These are phyloP conservation scores for Fusarium chuoi DNA, from an alignment of 2,329 filamentous ascomycete genomes.

Conservation along the genomic window DNA sequence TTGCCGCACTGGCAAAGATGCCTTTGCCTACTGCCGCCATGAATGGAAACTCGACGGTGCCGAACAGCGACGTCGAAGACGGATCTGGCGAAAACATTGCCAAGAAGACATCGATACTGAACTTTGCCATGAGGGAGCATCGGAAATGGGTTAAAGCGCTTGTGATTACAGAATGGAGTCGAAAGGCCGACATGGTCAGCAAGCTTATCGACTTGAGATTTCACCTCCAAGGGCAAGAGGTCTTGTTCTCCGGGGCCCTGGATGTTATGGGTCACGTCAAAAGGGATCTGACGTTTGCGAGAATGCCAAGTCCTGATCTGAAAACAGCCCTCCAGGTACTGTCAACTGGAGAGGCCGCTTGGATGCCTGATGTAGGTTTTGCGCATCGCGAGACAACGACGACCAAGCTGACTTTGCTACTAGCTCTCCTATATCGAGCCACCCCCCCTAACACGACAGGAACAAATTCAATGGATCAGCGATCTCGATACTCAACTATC, in stretches of 20 bases:
- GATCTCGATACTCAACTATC: slow-evolving; percentile 87
- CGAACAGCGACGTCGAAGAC: slow-evolving; percentile 59
- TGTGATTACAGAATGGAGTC: slow-evolving; percentile 90
- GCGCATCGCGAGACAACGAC: background rate
- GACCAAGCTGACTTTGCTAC: slow-evolving; percentile 48
- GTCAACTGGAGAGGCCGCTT: slow-evolving; percentile 78
- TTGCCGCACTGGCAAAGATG: slow-evolving; percentile 76
- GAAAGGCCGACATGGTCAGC: slow-evolving; percentile 80
- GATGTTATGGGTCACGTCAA: slow-evolving; percentile 77
- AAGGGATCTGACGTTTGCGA: slow-evolving; percentile 74
- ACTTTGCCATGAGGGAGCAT: slow-evolving; percentile 82
- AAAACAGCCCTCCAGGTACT: slow-evolving; percentile 88
- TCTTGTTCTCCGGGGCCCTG: slow-evolving; percentile 69
- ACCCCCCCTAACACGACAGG: slow-evolving; percentile 74
- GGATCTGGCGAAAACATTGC: slow-evolving; percentile 71
- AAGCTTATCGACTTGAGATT: slow-evolving; percentile 88
- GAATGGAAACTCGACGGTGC: slow-evolving; percentile 60
- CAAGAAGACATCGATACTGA: slow-evolving; percentile 80
- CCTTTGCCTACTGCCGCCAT: slow-evolving; percentile 62
- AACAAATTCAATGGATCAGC: slow-evolving; percentile 78
- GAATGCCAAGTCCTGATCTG: slow-evolving; percentile 89
- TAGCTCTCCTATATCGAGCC: slow-evolving; percentile 82
- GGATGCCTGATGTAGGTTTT: slow-evolving; percentile 78
- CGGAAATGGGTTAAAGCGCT: slow-evolving; percentile 92
- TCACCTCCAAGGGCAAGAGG: slow-evolving; percentile 74